Percentiles rank a stretch among this genome's conserved stretches.
phyloP scores from a whole-genome alignment of 2,329 filamentous ascomycete species.

The Trichoderma citrinoviride region DNA sequence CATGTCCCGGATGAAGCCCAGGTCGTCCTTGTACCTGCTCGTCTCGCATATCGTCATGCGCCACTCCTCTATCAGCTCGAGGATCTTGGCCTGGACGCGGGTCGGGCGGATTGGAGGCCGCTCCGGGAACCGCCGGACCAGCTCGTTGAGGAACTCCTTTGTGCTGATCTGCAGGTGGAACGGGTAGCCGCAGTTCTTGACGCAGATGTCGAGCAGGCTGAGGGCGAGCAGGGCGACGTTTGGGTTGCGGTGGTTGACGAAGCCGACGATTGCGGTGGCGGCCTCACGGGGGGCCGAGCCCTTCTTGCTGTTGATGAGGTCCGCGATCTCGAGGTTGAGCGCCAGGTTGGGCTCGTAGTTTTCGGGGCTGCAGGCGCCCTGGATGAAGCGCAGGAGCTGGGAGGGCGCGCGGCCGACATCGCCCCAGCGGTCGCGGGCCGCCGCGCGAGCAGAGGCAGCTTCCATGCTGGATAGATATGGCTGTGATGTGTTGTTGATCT shows the following conservation, averaged over 20 bases:
- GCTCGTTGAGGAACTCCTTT: slow-evolving; percentile 98
- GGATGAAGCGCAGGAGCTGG: slow-evolving; percentile 90
- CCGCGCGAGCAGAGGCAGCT: slow-evolving; percentile 92
- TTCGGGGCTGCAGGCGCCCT: slow-evolving; percentile 92
- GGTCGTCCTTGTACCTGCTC: slow-evolving; percentile 92
- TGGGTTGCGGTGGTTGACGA: slow-evolving; percentile 94
- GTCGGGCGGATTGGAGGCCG: slow-evolving; percentile 82
- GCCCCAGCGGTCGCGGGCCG: slow-evolving; percentile 89
- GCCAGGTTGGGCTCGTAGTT: slow-evolving; percentile 98
- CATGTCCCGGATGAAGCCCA: slow-evolving; percentile 97
- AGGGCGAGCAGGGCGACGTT: slow-evolving; percentile 91
- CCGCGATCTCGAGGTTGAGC: slow-evolving; percentile 91
- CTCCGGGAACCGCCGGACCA: slow-evolving; percentile 93
- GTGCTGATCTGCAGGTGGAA: slow-evolving; percentile 98
- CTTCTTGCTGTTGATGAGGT: slow-evolving; percentile 97
- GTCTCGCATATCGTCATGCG: slow-evolving; percentile 97
- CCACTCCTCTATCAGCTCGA: slow-evolving; percentile 98
- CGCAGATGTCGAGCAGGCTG: slow-evolving; percentile 93
- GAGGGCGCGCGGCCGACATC: slow-evolving; percentile 76
- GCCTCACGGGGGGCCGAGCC: slow-evolving; percentile 93
- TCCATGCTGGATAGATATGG: slow-evolving; percentile 59
- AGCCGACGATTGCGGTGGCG: slow-evolving; percentile 86
- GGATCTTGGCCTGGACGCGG: slow-evolving; percentile 84
- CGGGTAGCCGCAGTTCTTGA: slow-evolving; percentile 99
- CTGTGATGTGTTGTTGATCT: too few species aligned